Evolutionary conservation across 2,329 filamentous ascomycete genomes (phyloP).

Genomic region (Fusarium circinatum): DNA sequence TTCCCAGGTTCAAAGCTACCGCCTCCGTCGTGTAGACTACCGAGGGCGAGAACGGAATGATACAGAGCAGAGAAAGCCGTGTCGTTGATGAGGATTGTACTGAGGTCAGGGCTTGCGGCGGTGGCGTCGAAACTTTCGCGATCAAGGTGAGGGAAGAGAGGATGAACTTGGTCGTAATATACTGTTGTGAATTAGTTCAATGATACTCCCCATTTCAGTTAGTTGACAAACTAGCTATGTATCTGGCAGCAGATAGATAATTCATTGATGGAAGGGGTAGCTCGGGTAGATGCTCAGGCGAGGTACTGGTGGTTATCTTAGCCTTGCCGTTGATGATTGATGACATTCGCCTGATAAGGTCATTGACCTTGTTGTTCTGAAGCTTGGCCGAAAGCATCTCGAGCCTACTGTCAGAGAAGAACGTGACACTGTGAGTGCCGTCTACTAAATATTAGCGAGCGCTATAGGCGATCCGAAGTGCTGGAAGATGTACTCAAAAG

Average conservation of each 20-base stretch:
- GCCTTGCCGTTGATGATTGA: slow-evolving; percentile 22
- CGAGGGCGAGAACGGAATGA: slow-evolving; percentile 32
- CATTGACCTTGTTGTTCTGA: slow-evolving; percentile 33
- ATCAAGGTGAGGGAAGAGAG: slow-evolving; percentile 32
- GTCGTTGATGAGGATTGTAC: not conserved
- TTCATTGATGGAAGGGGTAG: not conserved
- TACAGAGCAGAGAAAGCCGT: slow-evolving; percentile 32
- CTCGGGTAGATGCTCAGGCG: not conserved
- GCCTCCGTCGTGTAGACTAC: slow-evolving; percentile 27
- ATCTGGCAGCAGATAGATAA: not conserved
- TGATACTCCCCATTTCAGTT: accelerated
- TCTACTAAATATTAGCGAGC: not conserved
- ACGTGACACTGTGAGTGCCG: slow-evolving; percentile 35
- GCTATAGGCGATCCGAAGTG: no score
- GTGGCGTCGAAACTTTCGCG: slow-evolving; percentile 19
- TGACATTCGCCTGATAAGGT: slow-evolving; percentile 37
- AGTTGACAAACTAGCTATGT: slow-evolving; percentile 14
- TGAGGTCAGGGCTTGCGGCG: not conserved
- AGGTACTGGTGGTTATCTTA: slow-evolving; percentile 28
- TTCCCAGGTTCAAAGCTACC: slow-evolving; percentile 38
- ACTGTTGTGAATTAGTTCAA: not conserved
- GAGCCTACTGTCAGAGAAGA: slow-evolving; percentile 37
- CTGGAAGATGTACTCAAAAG: slow-evolving; percentile 15
- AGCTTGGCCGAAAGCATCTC: slow-evolving; percentile 33
- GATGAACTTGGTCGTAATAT: slow-evolving; percentile 39